Evolutionary conservation across 202 grass and related monocot species (phyloP).

Genomic region (Zizania palustris): DNA sequence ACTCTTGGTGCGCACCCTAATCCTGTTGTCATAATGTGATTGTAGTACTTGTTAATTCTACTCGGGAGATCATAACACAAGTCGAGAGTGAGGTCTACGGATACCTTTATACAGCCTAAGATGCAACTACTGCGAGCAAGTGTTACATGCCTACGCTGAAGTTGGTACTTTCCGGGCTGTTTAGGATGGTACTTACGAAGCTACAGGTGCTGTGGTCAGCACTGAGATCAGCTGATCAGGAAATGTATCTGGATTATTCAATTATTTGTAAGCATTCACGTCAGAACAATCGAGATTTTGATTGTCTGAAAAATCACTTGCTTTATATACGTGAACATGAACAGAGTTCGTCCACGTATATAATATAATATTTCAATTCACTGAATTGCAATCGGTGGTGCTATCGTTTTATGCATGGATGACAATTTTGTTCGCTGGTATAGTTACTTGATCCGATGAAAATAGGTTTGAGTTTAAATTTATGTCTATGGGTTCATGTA

Average conservation of each 20-base stretch:
- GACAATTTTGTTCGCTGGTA: no score
- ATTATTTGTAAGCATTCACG: slow-evolving; percentile 21
- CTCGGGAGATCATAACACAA: slow-evolving; percentile 37
- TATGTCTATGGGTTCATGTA: no score
- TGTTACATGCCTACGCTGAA: not conserved
- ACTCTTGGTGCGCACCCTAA: slow-evolving; percentile 12
- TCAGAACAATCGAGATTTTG: not conserved
- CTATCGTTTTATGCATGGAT: not conserved
- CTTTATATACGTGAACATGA: slow-evolving; percentile 23
- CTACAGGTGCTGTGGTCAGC: not conserved
- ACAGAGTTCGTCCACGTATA: slow-evolving; percentile 4
- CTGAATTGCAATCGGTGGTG: not conserved
- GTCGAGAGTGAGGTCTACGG: slow-evolving; percentile 15
- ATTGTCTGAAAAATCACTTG: slow-evolving; percentile 7
- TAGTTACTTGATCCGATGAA: no score
- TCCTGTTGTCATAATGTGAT: slow-evolving; percentile 6
- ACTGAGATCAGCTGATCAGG: not conserved
- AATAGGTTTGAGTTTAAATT: no score
- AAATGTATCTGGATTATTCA: not conserved
- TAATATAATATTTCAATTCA: not conserved
- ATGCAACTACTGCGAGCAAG: not conserved
- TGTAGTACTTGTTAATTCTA: slow-evolving; percentile 49
- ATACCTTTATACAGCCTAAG: slow-evolving; percentile 38
- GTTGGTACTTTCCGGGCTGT: not conserved
- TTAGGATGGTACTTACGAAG: not conserved